Base-by-base conservation (phyloP, 2,329 filamentous ascomycete species). In the Fusarium oligoseptatum region DNA sequence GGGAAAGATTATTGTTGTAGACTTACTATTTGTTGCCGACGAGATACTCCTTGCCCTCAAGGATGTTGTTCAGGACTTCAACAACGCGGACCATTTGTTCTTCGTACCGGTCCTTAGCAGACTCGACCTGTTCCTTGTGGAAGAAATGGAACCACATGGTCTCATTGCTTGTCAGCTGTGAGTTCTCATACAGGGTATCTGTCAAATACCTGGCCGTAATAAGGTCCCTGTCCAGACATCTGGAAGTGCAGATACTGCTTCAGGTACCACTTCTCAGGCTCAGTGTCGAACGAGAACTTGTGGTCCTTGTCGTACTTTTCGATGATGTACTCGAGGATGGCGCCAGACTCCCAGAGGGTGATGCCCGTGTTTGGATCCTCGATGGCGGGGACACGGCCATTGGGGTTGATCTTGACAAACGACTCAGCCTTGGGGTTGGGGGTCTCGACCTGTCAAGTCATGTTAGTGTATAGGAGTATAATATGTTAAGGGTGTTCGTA, bases 181-280 rank as follows among this genome's bases (percentile, higher is more conserved):
- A 10, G 39, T 45, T 22, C 24, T 22, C 17, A 22, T 8, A 15
- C n/a, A 15, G 24, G 6, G 20, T 6, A 22, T 17, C 17, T 22
- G 12, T 9, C 20, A 22, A 36, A 22, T n/a, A 50, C 41, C 32
- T 62, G 82, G 52, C 82, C 81, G 55, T 75, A 84, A 66, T 85
- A 84, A 2, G 83, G 83, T 1, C 83, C 83, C 74, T 80, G 83
- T 15, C 83, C 83, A 17, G 81, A 84, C 72, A 80, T 80, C 60
- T 85, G 83, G 67, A 84, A 84, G 73, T 81, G 76, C 12, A 83
- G 75, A 68, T 79, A 83, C 74, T 84, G 82, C 72, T 81, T 58
- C 56, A 58, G 36, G 15, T 58, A 39, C 56, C 56, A 58, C 56
- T 58, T 58, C 56, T 58, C 56, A 3, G 56, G 56, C 22, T 58